Percentiles rank a stretch among this genome's conserved stretches.
These are phyloP conservation scores for Fusarium transvaalense DNA, from an alignment of 2,329 filamentous ascomycete genomes.

Conservation along the genomic window DNA sequence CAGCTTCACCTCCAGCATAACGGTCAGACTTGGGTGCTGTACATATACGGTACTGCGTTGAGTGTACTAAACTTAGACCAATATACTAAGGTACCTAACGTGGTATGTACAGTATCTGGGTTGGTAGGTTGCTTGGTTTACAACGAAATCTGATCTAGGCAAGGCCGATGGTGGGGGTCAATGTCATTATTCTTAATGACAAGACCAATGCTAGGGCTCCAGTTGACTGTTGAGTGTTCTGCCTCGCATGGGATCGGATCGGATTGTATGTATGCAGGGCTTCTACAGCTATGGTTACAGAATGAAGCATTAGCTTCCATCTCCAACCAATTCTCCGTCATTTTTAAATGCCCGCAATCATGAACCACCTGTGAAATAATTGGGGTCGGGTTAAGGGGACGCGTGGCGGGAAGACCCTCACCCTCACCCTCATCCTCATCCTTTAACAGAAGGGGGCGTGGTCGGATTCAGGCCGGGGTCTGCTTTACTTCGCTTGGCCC, in stretches of 20 bases:
- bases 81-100: background rate
- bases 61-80: background rate
- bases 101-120: too few relatives aligned
- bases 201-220: background rate
- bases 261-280: conserved; percentile 8
- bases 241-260: conserved; percentile 2
- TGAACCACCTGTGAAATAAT: conserved; percentile 22
- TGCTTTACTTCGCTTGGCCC: conserved; percentile 11
- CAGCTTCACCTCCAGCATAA: conserved; percentile 8
- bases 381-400: conserved; percentile 37
- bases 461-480: conserved; percentile 16
- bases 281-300: conserved; percentile 33
- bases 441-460: conserved; percentile 27
- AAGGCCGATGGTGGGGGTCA: conserved; percentile 25
- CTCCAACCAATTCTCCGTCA: conserved; percentile 26
- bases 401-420: conserved; percentile 45
- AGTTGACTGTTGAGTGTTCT: background rate
- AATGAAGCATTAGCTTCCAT: conserved; percentile 21
- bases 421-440: conserved; percentile 3
- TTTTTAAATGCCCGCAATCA: conserved; percentile 11
- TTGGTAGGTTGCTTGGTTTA: conserved; percentile 9
- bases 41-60: background rate
- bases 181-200: conserved; percentile 22
- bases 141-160: conserved; percentile 9
- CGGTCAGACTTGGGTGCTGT: background rate